Percentiles rank a stretch among this genome's conserved stretches.
These are phyloP conservation scores for Lepidium campestre DNA, from an alignment of 441 rosid genomes.

Conservation along the genomic window DNA sequence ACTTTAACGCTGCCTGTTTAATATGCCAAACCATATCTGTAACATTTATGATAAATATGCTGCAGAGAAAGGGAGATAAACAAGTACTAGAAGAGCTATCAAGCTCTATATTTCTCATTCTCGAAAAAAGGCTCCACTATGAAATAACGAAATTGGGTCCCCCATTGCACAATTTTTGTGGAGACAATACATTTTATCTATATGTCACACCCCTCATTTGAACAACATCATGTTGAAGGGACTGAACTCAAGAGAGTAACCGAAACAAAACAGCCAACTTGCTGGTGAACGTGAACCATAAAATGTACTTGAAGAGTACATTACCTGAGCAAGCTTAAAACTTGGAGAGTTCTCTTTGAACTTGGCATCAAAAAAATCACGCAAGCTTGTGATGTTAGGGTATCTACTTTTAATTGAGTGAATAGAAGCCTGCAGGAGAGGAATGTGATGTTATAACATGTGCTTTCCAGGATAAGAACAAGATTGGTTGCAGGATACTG, in stretches of 20 bases:
- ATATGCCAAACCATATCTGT: not conserved
- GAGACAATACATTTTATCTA: not conserved
- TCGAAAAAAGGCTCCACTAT: not conserved
- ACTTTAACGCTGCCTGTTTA: not conserved
- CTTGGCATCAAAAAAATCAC: constrained; percentile 85
- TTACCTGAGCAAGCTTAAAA: constrained; percentile 98
- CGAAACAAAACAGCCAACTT: not conserved
- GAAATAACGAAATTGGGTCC: not conserved
- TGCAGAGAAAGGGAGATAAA: not conserved
- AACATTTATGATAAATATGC: not conserved
- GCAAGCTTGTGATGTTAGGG: constrained; percentile 79
- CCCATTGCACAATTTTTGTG: not conserved
- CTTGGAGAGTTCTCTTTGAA: constrained; percentile 77
- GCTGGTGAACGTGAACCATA: not conserved
- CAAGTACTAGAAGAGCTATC: not conserved
- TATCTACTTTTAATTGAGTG: constrained; percentile 97
- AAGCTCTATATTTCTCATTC: not conserved
- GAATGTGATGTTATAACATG: too few species aligned
- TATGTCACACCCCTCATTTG: not conserved
- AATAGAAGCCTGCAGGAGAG: not conserved
- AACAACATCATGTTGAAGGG: not conserved
- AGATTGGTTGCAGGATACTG: not conserved
- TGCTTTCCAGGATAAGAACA: too few species aligned
- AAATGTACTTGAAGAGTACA: constrained; percentile 10
- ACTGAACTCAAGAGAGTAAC: not conserved